Evolutionary conservation across 2,329 filamentous ascomycete species (phyloP).

Genomic region (Trichoderma koningiopsis): DNA sequence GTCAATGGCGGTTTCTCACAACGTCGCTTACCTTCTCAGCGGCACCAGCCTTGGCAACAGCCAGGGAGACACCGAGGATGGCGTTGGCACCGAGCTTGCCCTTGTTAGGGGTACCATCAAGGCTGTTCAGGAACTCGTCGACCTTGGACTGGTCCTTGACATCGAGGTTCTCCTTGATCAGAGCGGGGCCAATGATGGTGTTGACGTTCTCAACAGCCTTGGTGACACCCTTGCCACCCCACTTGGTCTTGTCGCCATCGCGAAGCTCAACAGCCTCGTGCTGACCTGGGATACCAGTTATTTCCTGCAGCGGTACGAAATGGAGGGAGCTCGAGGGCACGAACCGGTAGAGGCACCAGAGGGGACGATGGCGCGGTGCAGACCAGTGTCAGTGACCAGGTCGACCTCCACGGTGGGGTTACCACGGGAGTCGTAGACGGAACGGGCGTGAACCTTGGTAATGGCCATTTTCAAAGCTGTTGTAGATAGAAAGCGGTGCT

Average conservation of each 20-base stretch:
- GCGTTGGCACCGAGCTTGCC: conserved; percentile 85
- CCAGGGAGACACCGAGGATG: conserved; percentile 82
- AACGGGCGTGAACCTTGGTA: conserved; percentile 87
- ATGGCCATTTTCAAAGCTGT: conserved; percentile 72
- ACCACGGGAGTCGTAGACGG: conserved; percentile 96
- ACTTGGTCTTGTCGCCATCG: conserved; percentile 85
- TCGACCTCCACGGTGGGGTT: conserved; percentile 99
- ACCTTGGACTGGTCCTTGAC: conserved; percentile 85
- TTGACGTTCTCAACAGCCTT: conserved; percentile 89
- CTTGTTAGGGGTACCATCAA: conserved; percentile 86
- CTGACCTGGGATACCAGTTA: conserved; percentile 61
- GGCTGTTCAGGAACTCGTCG: conserved; percentile 81
- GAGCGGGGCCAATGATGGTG: conserved; percentile 72
- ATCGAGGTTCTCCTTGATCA: conserved; percentile 81
- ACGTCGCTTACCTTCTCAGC: conserved; percentile 71
- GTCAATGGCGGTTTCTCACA: not conserved
- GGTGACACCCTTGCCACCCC: conserved; percentile 83
- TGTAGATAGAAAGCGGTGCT: not conserved
- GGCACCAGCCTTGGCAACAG: conserved; percentile 84
- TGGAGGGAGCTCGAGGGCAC: conserved; percentile 41
- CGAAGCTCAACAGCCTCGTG: conserved; percentile 91
- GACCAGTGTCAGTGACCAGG: conserved; percentile 91
- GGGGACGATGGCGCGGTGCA: conserved; percentile 96
- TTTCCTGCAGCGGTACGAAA: conserved; percentile 29
- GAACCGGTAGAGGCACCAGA: conserved; percentile 92